Conservation (phyloP, 345 rosid genomes). For the Gossypium raimondii region DNA sequence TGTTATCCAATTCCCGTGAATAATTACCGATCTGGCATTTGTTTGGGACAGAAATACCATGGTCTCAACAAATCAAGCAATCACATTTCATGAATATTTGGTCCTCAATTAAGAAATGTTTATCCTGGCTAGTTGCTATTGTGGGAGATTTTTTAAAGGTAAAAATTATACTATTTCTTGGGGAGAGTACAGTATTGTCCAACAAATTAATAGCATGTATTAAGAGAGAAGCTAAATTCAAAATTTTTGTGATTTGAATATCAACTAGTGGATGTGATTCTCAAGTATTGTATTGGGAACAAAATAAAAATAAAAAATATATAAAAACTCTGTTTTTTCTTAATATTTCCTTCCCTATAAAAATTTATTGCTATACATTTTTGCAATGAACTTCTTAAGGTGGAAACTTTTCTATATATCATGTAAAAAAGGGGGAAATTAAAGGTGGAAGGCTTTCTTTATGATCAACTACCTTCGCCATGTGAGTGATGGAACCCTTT, state of each 20-base stretch:
- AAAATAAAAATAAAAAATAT: too few species aligned
- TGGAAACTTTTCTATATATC: not conserved
- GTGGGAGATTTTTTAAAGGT: not conserved
- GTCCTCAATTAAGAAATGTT: not conserved
- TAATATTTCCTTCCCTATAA: too few species aligned
- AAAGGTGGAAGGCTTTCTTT: not conserved
- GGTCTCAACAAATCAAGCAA: not conserved
- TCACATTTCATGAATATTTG: not conserved
- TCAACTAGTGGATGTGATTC: too few species aligned
- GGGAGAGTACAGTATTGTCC: not conserved
- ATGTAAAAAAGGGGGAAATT: conserved; percentile 6
- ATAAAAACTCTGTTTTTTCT: too few species aligned
- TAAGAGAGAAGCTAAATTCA: too few species aligned
- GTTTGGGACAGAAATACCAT: not conserved
- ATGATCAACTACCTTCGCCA: not conserved
- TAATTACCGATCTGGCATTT: not conserved
- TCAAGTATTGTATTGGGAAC: too few species aligned
- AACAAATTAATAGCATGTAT: not conserved
- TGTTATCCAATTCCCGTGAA: not conserved
- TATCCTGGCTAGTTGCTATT: not conserved
- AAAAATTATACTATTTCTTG: too few species aligned
- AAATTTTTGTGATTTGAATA: too few species aligned
- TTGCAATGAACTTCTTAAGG: too few species aligned
- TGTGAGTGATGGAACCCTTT: not conserved
- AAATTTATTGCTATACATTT: too few species aligned